phyloP scores from a whole-genome alignment of 768 basidiomycete genomes.

The Boletus reticuloceps region DNA sequence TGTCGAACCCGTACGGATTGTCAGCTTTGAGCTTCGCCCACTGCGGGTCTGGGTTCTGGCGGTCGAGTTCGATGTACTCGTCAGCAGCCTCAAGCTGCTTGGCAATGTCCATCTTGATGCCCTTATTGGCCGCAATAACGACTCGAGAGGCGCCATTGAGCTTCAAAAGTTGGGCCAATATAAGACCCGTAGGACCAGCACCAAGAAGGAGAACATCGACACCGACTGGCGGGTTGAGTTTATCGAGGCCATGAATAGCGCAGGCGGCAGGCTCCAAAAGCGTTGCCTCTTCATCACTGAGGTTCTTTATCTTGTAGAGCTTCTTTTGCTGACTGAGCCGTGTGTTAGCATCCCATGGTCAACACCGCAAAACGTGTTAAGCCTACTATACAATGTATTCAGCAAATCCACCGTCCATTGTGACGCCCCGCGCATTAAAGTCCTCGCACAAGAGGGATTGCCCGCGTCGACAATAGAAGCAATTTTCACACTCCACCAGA shows the following conservation, averaged over 20 bases:
- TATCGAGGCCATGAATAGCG: conserved; percentile 90
- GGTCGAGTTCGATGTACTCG: conserved; percentile 83
- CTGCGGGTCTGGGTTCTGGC: conserved; percentile 68
- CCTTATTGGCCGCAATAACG: conserved; percentile 86
- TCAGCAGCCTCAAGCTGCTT: conserved; percentile 75
- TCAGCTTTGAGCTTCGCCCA: conserved; percentile 79
- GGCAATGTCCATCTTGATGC: conserved; percentile 87
- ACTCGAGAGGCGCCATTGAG: conserved; percentile 80
- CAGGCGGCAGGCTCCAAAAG: conserved; percentile 89
- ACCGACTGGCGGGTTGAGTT: conserved; percentile 78
- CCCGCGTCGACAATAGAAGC: conserved; percentile 89
- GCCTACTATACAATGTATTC: conserved; percentile 84
- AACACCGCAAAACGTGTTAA: background rate
- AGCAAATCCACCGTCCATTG: conserved; percentile 82
- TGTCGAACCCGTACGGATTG: conserved; percentile 86
- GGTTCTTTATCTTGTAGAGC: conserved; percentile 84
- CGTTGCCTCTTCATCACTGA: conserved; percentile 84
- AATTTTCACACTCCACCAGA: conserved; percentile 63
- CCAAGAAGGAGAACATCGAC: conserved; percentile 83
- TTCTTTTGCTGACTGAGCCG: conserved; percentile 60
- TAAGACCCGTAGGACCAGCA: conserved; percentile 91
- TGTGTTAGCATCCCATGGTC: background rate
- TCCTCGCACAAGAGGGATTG: conserved; percentile 80
- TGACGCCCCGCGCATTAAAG: conserved; percentile 79
- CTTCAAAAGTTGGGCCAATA: conserved; percentile 84